Evolutionary conservation across 805 yeast species (phyloP).

Genomic region (Spathaspora girioi): DNA sequence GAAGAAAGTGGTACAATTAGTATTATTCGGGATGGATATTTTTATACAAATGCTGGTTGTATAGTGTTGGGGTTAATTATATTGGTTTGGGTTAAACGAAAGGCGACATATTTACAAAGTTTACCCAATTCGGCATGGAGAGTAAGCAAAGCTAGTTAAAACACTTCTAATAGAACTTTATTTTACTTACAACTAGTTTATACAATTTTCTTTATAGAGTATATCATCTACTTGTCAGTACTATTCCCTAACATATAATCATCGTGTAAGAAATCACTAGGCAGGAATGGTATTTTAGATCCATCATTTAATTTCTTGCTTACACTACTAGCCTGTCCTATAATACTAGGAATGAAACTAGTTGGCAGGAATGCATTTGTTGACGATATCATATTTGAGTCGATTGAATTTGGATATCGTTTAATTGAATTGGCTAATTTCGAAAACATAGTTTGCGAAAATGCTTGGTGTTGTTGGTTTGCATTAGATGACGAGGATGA

Average conservation of each 20-base stretch:
- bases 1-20: conserved; percentile 53
- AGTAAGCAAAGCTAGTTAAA: conserved; percentile 24
- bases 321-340: conserved; percentile 36
- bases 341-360: conserved; percentile 36
- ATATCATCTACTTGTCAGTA: too few relatives aligned
- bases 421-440: not conserved
- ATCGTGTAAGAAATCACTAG: conserved; percentile 37
- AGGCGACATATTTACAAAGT: conserved; percentile 62
- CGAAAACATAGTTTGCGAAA: not conserved
- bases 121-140: conserved; percentile 80
- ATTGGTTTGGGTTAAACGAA: conserved; percentile 64
- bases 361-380: conserved; percentile 18
- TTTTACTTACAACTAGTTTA: too few relatives aligned
- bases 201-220: not conserved
- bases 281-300: conserved; percentile 36
- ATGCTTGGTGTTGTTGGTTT: not conserved
- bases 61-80: conserved; percentile 60
- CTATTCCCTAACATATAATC: conserved; percentile 12
- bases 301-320: conserved; percentile 33
- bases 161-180: not conserved
- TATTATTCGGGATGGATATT: conserved; percentile 75
- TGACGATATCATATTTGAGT: conserved; percentile 2
- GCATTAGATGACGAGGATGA: not conserved
- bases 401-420: conserved; percentile 1
- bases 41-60: conserved; percentile 70